phyloP scores from a whole-genome alignment of 2,329 filamentous ascomycete species.

The Aaosphaeria arxii region DNA sequence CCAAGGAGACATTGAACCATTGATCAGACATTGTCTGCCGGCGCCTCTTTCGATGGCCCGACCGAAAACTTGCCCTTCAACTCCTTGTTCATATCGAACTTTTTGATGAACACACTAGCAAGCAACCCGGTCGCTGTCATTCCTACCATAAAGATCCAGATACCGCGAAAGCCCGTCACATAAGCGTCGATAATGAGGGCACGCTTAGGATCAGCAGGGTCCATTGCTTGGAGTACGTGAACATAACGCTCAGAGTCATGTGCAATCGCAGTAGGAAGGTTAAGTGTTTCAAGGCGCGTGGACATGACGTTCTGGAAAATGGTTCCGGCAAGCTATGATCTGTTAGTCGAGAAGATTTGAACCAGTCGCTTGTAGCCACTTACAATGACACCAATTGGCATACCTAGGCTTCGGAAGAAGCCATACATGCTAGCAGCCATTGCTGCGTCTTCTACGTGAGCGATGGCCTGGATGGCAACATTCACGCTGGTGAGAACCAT shows the following conservation, averaged over 20 bases:
- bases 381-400: constrained; percentile 44
- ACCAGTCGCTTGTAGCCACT: not conserved
- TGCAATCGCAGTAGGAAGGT: constrained; percentile 19
- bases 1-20: no score
- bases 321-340: constrained; percentile 16
- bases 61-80: constrained; percentile 18
- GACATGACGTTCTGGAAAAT: constrained; percentile 43
- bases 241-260: constrained; percentile 27
- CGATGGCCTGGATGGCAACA: constrained; percentile 39
- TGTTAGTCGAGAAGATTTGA: not conserved
- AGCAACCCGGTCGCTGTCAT: constrained; percentile 20
- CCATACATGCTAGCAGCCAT: constrained; percentile 39
- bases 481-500: constrained; percentile 41
- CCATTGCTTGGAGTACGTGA: constrained; percentile 17
- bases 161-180: constrained; percentile 20
- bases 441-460: constrained; percentile 26
- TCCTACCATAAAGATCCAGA: constrained; percentile 21
- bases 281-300: constrained; percentile 16
- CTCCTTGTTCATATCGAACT: constrained; percentile 29
- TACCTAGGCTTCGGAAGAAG: constrained; percentile 42
- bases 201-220: constrained; percentile 9
- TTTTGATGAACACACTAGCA: constrained; percentile 23
- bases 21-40: no score
- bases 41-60: not conserved
- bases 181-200: constrained; percentile 20